Conservation (phyloP, 2,329 filamentous ascomycete genomes). For the Cercospora beticola region DNA sequence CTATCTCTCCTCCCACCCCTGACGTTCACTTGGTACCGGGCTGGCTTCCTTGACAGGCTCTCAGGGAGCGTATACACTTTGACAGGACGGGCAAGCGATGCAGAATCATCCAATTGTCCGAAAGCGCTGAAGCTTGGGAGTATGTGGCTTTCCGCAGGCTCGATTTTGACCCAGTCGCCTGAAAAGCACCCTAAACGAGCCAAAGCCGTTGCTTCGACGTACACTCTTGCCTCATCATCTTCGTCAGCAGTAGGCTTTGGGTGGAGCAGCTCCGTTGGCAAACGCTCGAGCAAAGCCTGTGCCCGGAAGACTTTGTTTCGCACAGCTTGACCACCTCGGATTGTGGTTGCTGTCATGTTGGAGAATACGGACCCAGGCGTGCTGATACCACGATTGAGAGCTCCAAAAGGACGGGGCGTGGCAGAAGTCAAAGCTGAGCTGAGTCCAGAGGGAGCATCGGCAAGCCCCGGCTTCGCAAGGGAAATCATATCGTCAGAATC, state of each 20-base stretch:
- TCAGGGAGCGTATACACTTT: constrained; percentile 88
- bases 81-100: constrained; percentile 78
- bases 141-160: constrained; percentile 72
- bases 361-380: constrained; percentile 90
- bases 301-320: constrained; percentile 81
- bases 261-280: constrained; percentile 77
- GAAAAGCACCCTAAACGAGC: constrained; percentile 94
- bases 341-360: constrained; percentile 79
- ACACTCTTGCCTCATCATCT: constrained; percentile 81
- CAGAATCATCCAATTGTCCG: constrained; percentile 63
- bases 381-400: constrained; percentile 66
- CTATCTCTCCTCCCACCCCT: constrained; percentile 54
- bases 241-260: constrained; percentile 83
- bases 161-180: constrained; percentile 90
- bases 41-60: constrained; percentile 56
- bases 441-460: constrained; percentile 74
- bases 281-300: constrained; percentile 68
- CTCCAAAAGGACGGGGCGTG: constrained; percentile 73
- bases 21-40: constrained; percentile 55
- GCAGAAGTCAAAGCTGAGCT: constrained; percentile 77
- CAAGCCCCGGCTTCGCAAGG: constrained; percentile 73
- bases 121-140: constrained; percentile 66
- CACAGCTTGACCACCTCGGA: constrained; percentile 65
- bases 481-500: constrained; percentile 96
- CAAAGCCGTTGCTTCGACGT: constrained; percentile 82